A percentile compares a stretch with the other conserved stretches of the same genome.
Conservation (phyloP, 2,329 filamentous ascomycete genomes). For the Ceratocystis smalleyi region DNA sequence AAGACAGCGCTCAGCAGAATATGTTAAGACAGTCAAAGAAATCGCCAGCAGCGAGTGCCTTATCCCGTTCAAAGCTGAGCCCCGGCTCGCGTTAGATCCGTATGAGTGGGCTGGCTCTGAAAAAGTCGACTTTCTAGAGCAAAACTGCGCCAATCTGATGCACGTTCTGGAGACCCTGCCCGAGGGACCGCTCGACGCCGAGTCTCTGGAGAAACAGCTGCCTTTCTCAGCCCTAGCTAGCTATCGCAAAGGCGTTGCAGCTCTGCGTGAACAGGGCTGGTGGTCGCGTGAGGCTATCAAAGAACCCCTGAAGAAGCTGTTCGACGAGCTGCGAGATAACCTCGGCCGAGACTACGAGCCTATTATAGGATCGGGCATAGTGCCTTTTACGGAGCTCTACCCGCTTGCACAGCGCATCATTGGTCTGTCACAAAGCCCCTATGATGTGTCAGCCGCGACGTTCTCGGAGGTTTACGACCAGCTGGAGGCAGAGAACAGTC, state of each 20-base stretch:
- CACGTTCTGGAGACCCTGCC: conserved; percentile 10
- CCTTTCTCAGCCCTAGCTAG: conserved; percentile 12
- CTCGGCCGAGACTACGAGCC: conserved; percentile 15
- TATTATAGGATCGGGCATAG: conserved; percentile 23
- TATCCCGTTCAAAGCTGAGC: conserved; percentile 20
- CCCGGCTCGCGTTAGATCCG: conserved; percentile 13
- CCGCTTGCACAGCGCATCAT: conserved; percentile 14
- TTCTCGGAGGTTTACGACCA: conserved; percentile 10
- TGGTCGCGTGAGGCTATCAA: conserved; percentile 16
- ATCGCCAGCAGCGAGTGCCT: conserved; percentile 30
- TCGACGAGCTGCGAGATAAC: conserved; percentile 11
- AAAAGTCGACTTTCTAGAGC: conserved; percentile 15
- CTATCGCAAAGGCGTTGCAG: conserved; percentile 2
- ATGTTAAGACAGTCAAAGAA: conserved; percentile 27
- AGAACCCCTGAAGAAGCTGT: conserved; percentile 15
- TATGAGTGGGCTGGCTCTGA: conserved; percentile 16
- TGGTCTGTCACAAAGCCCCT: conserved; percentile 10
- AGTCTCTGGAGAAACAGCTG: conserved; percentile 21
- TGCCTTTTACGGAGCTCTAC: conserved; percentile 16
- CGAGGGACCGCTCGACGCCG: conserved; percentile 19
- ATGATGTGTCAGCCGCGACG: conserved; percentile 7
- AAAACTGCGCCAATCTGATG: conserved; percentile 14
- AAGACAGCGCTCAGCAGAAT: conserved; percentile 32
- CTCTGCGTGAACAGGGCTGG: conserved; percentile 11
- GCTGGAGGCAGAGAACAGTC: conserved; percentile 4